phyloP scores from a whole-genome alignment of 164 flowering plant genomes.

The Pachysandra terminalis region DNA sequence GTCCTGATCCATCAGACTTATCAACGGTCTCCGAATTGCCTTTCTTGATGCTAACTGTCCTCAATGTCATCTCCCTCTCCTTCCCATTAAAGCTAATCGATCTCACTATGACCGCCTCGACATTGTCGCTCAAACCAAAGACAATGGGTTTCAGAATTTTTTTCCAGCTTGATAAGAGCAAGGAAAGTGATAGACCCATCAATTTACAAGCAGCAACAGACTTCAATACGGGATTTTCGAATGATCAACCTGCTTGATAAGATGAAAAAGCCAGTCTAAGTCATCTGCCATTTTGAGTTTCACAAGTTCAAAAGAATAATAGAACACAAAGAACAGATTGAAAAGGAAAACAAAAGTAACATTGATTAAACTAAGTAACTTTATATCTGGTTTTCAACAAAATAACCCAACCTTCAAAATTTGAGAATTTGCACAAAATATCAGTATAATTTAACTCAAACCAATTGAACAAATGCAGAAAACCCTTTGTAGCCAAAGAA shows the following conservation, averaged over 20 bases:
- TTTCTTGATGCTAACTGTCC: constrained; percentile 33
- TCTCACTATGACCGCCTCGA: constrained; percentile 23
- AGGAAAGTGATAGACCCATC: constrained; percentile 45
- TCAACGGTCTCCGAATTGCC: constrained; percentile 19
- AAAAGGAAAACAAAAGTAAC: background rate
- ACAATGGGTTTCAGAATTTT: constrained; percentile 14
- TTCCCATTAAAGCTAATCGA: constrained; percentile 32
- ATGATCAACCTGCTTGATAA: constrained; percentile 12
- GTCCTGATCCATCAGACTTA: constrained; percentile 15
- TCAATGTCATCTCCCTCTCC: constrained; percentile 21
- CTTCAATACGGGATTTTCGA: background rate
- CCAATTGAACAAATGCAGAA: too few species aligned
- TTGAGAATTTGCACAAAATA: too few species aligned
- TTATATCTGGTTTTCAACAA: too few species aligned
- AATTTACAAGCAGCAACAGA: constrained; percentile 4
- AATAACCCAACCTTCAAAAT: too few species aligned
- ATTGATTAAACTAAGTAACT: background rate
- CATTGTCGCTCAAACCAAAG: constrained; percentile 12
- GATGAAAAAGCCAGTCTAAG: background rate
- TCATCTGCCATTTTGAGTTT: too few species aligned
- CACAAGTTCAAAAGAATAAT: background rate
- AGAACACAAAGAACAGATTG: background rate
- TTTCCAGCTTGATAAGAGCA: constrained; percentile 31
- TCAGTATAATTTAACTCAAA: too few species aligned
- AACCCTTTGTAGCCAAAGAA: too few species aligned